Conservation (phyloP, 306 rosid species). For the Pyrus pyrifolia region DNA sequence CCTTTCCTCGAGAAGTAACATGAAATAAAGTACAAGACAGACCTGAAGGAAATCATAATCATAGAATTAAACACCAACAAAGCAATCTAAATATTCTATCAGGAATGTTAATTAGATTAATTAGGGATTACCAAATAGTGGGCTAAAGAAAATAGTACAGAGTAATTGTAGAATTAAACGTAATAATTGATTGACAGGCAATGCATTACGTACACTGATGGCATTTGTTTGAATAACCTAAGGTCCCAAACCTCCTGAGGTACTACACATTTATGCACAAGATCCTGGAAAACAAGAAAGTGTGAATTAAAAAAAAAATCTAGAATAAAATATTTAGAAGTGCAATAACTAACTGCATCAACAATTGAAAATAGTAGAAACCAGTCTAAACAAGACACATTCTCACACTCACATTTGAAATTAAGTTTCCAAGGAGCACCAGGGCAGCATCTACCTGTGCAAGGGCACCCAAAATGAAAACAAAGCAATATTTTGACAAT, state of each 20-base stretch:
- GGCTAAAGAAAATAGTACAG: neutral
- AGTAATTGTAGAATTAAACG: neutral
- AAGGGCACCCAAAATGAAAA: conserved; percentile 19
- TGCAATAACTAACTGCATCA: neutral
- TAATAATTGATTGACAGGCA: neutral
- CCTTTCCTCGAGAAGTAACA: conserved; percentile 74
- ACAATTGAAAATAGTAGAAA: neutral
- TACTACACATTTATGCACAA: conserved; percentile 40
- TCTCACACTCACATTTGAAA: conserved; percentile 58
- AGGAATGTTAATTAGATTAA: too few species aligned
- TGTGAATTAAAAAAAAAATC: conserved; percentile 18
- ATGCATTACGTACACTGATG: conserved; percentile 57
- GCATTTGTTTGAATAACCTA: conserved; percentile 61
- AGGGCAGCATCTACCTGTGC: conserved; percentile 85
- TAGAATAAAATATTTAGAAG: neutral
- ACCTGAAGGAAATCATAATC: conserved; percentile 47
- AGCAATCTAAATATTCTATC: neutral
- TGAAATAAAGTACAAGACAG: conserved; percentile 64
- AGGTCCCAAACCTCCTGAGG: conserved; percentile 97
- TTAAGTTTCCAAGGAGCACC: conserved; percentile 70
- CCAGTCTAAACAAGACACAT: conserved; percentile 6
- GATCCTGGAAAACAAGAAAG: conserved; percentile 50
- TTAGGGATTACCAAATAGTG: neutral
- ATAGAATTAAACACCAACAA: conserved; percentile 8
- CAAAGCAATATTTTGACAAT: neutral